Base-by-base conservation (phyloP, 1,139 yeast species). In the Kodamaea suecica region DNA sequence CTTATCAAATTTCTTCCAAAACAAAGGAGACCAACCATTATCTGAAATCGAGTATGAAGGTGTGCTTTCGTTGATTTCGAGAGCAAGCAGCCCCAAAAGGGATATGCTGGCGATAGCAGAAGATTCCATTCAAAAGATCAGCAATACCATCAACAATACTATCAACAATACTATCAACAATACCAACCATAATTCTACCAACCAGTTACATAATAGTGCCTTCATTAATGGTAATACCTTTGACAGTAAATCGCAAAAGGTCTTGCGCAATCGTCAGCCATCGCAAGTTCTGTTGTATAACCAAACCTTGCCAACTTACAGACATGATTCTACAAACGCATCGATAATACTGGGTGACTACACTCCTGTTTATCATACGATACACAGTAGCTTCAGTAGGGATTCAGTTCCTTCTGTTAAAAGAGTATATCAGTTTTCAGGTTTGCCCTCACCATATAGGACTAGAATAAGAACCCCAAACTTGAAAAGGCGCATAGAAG, bases 41-140 rank as follows among this genome's bases (percentile, higher is more conserved):
- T 71, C 80, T 8, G 88, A 82, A 12, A 68, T 87, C 32, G 97
- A 90, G 56, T 74, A 81, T 44, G 95, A 83, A 52, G 96, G 96
- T 4, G 95, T 88, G 0, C 59, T 84, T 50, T 76, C 95, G 70
- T 54, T 74, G 55, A 41, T 66, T 36, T 53, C 67, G 4, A 34
- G 34, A 27, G 5, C 24, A 50, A 54, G 43, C 11, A 27, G 17
- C 14, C 28, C 28, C 53, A 47, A 29, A 39, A 30, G 15, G 21
- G 13, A n/a, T 23, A 15, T 15, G 27, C 24, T 9, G 35, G 35
- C 21, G 23, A 19, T n/a, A n/a, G n/a, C n/a, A n/a, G n/a, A n/a
- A n/a, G n/a, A n/a, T n/a, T n/a, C n/a, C n/a, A n/a, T n/a, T n/a
- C n/a, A n/a, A n/a, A n/a, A n/a, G n/a, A n/a, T n/a, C n/a, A n/a